Conservation (phyloP, 768 basidiomycete genomes). For the Leccinum obscurum region DNA sequence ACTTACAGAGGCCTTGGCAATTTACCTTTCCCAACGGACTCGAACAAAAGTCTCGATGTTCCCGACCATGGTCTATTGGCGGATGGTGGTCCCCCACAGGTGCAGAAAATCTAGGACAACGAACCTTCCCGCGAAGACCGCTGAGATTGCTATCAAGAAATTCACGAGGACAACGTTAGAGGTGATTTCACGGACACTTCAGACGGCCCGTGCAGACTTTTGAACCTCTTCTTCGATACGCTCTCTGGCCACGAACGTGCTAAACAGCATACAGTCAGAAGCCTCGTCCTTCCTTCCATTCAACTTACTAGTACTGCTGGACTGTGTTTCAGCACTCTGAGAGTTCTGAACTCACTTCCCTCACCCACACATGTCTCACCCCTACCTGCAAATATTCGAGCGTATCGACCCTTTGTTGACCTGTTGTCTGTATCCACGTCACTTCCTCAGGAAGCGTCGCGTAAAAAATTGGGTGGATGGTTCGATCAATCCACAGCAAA, state of each 20-base stretch:
- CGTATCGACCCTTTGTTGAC: conserved; percentile 87
- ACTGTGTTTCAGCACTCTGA: conserved; percentile 63
- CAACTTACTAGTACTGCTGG: conserved; percentile 42
- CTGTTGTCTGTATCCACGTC: conserved; percentile 56
- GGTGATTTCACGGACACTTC: conserved; percentile 57
- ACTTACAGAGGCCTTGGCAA: conserved; percentile 65
- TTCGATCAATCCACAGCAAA: conserved; percentile 51
- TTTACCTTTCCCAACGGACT: conserved; percentile 70
- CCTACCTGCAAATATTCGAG: conserved; percentile 66
- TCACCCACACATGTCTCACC: conserved; percentile 82
- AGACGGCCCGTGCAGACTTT: conserved; percentile 59
- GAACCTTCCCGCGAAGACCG: conserved; percentile 30
- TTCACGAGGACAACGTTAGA: conserved; percentile 54
- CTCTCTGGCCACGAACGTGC: conserved; percentile 54
- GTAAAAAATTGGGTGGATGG: conserved; percentile 59
- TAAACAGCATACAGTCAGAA: conserved; percentile 64
- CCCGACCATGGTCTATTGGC: conserved; percentile 33
- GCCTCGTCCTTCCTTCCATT: conserved; percentile 24
- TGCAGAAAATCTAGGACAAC: too few relatives aligned
- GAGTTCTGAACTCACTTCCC: conserved; percentile 73
- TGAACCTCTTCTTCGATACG: conserved; percentile 32
- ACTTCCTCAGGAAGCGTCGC: conserved; percentile 44
- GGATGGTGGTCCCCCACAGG: conserved; percentile 41
- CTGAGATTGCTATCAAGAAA: conserved; percentile 54
- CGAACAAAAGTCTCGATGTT: conserved; percentile 39